Evolutionary conservation across 2,329 filamentous ascomycete species (phyloP), one percentile per base, ranked within the genome.

Genomic region (Xylaria sp.): DNA sequence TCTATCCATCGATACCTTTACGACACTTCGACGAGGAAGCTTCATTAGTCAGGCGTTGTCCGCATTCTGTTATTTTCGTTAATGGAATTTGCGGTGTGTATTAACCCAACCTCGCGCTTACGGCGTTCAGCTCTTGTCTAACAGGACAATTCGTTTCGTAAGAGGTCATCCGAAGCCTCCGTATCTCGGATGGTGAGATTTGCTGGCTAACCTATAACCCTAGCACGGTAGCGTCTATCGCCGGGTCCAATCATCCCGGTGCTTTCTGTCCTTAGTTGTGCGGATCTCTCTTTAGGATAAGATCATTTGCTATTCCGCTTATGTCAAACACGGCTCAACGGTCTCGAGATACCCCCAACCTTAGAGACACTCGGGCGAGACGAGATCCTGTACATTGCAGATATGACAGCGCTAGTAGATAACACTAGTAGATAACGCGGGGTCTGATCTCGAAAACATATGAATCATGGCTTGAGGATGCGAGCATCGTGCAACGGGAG

Each of bases 1-100:
- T 47, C 55, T 27, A 57, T 36, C 54, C n/a, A 57, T 27, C 54
- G 24, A 57, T 57, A 55, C 30, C 51, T 36, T n/a, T n/a, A 34
- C 9, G 17, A 24, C 14, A 42, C 17, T 39, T 57, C 11, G n/a
- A 9, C 11, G 30, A 17, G 8, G n/a, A 19, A 27, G 32, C 51
- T 55, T 9, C 6, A 55, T 19, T 34, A 19, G 5, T 30, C 17
- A 14, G 27, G 19, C 32, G n/a, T 21, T 57, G 17, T 42, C 42
- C 34, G 21, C 32, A 42, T 57, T 21, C 30, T 30, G 14, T 12
- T 4, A 21, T 3, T 51, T 14, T 19, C 48, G 2, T 27, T 51
- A 8, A 17, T 11, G 24, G 6, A 8, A 59, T 36, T 39, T 45
- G 17, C 54, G 17, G 34, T 32, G 50, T 14, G 36, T 30, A 36